Conservation (phyloP, 495 filamentous ascomycete species). For the Penicillium canescens region DNA sequence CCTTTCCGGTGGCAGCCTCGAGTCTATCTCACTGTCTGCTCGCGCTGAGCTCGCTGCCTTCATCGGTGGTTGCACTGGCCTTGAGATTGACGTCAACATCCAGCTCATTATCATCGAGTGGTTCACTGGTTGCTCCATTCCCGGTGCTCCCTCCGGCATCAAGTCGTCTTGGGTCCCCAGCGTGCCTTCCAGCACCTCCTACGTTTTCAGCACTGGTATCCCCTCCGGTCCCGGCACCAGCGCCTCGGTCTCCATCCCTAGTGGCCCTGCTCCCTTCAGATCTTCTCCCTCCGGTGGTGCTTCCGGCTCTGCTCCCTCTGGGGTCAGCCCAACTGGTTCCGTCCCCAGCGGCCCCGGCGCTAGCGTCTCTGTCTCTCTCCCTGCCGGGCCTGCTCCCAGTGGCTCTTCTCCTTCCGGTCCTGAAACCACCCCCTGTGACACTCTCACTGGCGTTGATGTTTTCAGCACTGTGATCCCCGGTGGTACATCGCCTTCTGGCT, state of each 20-base stretch:
- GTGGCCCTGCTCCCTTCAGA: not conserved
- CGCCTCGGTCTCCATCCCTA: constrained; percentile 7
- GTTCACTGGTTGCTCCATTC: constrained; percentile 41
- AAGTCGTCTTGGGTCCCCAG: constrained; percentile 20
- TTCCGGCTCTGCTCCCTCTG: constrained; percentile 7
- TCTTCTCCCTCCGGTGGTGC: constrained; percentile 2
- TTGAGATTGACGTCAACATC: constrained; percentile 30
- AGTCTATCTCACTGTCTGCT: constrained; percentile 33
- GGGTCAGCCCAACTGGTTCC: constrained; percentile 5
- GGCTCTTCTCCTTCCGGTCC: constrained; percentile 1
- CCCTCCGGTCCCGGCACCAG: constrained; percentile 9
- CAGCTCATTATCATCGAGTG: constrained; percentile 43
- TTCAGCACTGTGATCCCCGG: constrained; percentile 3
- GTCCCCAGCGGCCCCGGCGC: constrained; percentile 8
- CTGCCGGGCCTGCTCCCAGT: not conserved
- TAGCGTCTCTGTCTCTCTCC: constrained; percentile 3
- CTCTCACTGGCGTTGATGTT: not conserved
- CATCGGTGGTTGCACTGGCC: constrained; percentile 32
- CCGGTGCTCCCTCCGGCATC: constrained; percentile 23
- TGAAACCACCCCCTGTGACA: not conserved
- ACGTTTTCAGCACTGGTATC: not conserved
- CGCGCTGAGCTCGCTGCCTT: constrained; percentile 44
- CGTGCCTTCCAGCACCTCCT: constrained; percentile 19
- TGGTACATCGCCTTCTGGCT: constrained; percentile 1
- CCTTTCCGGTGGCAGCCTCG: constrained; percentile 36